phyloP scores from a whole-genome alignment of 441 rosid species.

The Cnidoscolus chayamansa region DNA sequence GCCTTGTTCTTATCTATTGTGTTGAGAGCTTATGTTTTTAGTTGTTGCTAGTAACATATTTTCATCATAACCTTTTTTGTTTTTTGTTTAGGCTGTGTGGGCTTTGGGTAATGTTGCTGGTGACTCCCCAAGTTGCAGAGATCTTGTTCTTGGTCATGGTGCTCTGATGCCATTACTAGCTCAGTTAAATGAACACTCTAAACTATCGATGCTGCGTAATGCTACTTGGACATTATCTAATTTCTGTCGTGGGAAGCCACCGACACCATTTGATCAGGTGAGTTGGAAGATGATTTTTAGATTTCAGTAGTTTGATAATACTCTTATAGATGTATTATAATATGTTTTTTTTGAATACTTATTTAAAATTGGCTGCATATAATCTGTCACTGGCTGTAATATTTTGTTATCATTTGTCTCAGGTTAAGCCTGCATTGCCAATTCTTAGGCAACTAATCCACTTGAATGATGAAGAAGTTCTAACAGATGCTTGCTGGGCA shows the following conservation, averaged over 20 bases:
- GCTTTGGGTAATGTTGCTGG: conserved; percentile 91
- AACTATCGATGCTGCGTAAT: conserved; percentile 80
- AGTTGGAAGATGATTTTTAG: not conserved
- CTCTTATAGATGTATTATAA: not conserved
- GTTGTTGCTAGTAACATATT: not conserved
- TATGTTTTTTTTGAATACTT: not conserved
- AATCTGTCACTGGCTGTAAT: not conserved
- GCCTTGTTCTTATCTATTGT: not conserved
- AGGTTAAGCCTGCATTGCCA: conserved; percentile 77
- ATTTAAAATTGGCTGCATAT: not conserved
- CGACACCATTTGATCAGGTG: conserved; percentile 71
- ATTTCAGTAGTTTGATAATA: conserved; percentile 2
- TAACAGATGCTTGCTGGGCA: conserved; percentile 86
- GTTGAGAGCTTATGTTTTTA: not conserved
- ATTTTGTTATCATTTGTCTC: conserved; percentile 23
- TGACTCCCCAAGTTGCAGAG: conserved; percentile 78
- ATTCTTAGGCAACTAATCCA: conserved; percentile 56
- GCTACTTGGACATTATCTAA: conserved; percentile 89
- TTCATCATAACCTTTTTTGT: not conserved
- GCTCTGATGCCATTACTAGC: conserved; percentile 58
- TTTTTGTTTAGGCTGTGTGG: conserved; percentile 63
- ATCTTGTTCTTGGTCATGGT: conserved; percentile 65
- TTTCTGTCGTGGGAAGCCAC: conserved; percentile 86
- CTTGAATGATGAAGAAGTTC: conserved; percentile 72
- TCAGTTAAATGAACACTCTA: conserved; percentile 67